phyloP scores from a whole-genome alignment of 2,329 filamentous ascomycete genomes.

The Curvularia lunata region DNA sequence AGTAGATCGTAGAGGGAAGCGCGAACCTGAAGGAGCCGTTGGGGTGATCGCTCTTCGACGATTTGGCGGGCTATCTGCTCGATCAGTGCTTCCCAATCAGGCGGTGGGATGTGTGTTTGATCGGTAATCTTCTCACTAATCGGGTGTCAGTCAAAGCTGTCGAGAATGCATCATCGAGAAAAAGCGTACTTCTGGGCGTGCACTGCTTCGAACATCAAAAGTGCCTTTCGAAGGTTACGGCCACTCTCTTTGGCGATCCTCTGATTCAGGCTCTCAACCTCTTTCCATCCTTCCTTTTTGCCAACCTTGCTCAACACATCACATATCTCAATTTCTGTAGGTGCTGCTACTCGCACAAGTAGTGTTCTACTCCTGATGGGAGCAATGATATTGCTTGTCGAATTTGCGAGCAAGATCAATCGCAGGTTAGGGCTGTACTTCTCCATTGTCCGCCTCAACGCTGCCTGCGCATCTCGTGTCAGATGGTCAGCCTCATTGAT shows the following conservation, averaged over 20 bases:
- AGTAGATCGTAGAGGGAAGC: conserved; percentile 96
- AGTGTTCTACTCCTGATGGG: conserved; percentile 92
- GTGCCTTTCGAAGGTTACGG: conserved; percentile 83
- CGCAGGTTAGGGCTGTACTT: conserved; percentile 97
- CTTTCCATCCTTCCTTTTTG: conserved; percentile 83
- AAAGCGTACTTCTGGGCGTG: conserved; percentile 88
- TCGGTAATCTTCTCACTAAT: conserved; percentile 87
- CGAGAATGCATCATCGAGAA: neutral
- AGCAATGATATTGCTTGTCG: conserved; percentile 98
- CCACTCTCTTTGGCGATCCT: conserved; percentile 90
- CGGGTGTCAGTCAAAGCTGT: conserved; percentile 15
- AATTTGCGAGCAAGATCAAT: conserved; percentile 91
- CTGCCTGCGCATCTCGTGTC: conserved; percentile 92
- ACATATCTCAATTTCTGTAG: conserved; percentile 83
- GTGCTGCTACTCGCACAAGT: conserved; percentile 88
- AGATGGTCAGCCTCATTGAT: conserved; percentile 99
- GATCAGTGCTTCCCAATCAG: conserved; percentile 96
- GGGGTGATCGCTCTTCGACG: conserved; percentile 88
- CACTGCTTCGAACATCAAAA: conserved; percentile 97
- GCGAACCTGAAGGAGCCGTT: conserved; percentile 83
- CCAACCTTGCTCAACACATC: conserved; percentile 72
- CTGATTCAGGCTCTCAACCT: conserved; percentile 75
- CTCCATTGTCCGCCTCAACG: conserved; percentile 94
- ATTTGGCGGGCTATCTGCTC: conserved; percentile 90
- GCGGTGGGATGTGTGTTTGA: conserved; percentile 85